Percentiles rank a stretch among this genome's conserved stretches.
Conservation (phyloP, 345 rosid species). For the Cardamine resedifolia region DNA sequence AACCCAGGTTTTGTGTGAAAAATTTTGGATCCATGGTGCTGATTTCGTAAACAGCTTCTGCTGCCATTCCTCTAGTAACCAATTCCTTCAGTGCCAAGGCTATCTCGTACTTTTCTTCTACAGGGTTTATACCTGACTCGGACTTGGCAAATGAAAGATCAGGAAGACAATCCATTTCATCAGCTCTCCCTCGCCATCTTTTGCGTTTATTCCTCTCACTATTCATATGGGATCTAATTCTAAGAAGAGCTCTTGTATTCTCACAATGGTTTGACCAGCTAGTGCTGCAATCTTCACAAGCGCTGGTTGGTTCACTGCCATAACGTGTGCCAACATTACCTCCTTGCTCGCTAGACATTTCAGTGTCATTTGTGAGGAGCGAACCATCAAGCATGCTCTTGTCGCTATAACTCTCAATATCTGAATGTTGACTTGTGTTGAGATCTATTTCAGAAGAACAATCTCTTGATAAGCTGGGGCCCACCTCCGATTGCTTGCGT, state of each 20-base stretch:
- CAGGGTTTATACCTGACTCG: slow-evolving; percentile 43
- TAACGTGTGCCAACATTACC: slow-evolving; percentile 56
- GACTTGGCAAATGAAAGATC: slow-evolving; percentile 45
- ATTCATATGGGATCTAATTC: slow-evolving; percentile 50
- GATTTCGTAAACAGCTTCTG: slow-evolving; percentile 76
- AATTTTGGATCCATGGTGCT: slow-evolving; percentile 69
- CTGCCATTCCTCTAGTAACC: slow-evolving; percentile 80
- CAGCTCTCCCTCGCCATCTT: slow-evolving; percentile 88
- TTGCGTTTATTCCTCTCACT: slow-evolving; percentile 84
- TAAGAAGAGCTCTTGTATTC: slow-evolving; percentile 44
- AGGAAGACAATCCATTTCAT: slow-evolving; percentile 49
- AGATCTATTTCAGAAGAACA: slow-evolving; percentile 57
- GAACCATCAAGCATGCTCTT: slow-evolving; percentile 43
- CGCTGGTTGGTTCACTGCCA: slow-evolving; percentile 53
- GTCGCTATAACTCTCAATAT: slow-evolving; percentile 52
- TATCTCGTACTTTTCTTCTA: slow-evolving; percentile 67
- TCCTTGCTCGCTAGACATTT: slow-evolving; percentile 46
- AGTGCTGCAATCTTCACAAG: slow-evolving; percentile 76
- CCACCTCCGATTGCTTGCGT: slow-evolving; percentile 45
- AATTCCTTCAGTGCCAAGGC: slow-evolving; percentile 78
- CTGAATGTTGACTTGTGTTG: slow-evolving; percentile 49
- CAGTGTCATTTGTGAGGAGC: slow-evolving; percentile 45
- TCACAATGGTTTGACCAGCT: slow-evolving; percentile 62
- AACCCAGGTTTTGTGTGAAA: slow-evolving; percentile 62
- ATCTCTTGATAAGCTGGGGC: slow-evolving; percentile 46